phyloP scores from a whole-genome alignment of 805 yeast species.

The Torulaspora gathmanii region DNA sequence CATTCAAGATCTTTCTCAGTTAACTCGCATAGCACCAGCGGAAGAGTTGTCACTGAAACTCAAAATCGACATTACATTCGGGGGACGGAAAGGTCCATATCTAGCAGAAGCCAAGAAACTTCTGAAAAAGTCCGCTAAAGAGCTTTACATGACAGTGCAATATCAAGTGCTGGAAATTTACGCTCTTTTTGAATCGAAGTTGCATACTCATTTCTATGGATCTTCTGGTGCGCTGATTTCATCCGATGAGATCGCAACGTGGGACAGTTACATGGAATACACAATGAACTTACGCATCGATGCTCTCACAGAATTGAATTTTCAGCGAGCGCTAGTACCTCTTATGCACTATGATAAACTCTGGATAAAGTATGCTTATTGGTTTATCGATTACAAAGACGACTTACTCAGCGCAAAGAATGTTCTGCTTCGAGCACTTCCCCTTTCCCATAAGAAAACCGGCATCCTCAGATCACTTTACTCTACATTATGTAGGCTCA shows the following conservation, averaged over 20 bases:
- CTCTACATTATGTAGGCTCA: conserved; percentile 18
- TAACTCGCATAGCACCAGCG: conserved; percentile 23
- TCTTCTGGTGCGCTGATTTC: conserved; percentile 29
- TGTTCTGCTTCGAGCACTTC: conserved; percentile 22
- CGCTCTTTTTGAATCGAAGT: conserved; percentile 31
- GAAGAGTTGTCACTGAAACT: conserved; percentile 26
- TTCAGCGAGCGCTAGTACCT: conserved; percentile 33
- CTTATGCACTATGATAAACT: conserved; percentile 31
- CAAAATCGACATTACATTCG: conserved; percentile 20
- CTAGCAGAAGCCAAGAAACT: conserved; percentile 34
- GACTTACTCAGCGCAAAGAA: conserved; percentile 26
- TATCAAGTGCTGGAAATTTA: conserved; percentile 30
- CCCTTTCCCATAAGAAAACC: conserved; percentile 22
- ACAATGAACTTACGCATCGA: conserved; percentile 22
- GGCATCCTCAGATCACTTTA: conserved; percentile 24
- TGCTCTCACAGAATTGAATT: conserved; percentile 25
- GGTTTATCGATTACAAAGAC: conserved; percentile 24
- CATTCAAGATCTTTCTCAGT: conserved; percentile 27
- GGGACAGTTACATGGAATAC: conserved; percentile 31
- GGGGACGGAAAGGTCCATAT: conserved; percentile 32
- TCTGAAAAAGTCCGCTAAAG: conserved; percentile 30
- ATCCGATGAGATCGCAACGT: conserved; percentile 22
- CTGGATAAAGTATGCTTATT: conserved; percentile 33
- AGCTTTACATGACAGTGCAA: conserved; percentile 31
- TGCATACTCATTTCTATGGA: conserved; percentile 26